Evolutionary conservation across 2,329 filamentous ascomycete genomes (phyloP).

Genomic region (Talaromyces verruculosus): DNA sequence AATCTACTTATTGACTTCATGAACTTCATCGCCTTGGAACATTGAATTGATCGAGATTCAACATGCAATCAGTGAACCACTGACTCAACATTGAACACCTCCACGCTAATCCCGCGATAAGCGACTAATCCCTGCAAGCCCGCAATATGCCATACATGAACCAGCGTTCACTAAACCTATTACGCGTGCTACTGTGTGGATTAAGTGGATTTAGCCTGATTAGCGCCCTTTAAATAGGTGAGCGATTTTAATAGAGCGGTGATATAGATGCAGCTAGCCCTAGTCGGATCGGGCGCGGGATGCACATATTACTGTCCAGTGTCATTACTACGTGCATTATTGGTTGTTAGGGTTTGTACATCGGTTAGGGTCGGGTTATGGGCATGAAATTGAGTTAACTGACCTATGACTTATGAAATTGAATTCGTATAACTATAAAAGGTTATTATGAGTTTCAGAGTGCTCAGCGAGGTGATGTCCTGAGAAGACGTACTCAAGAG

Average conservation of each 20-base stretch:
- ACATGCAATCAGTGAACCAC: neutral
- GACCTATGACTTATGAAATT: too few species aligned
- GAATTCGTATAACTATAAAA: neutral
- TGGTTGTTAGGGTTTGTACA: neutral
- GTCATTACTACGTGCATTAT: neutral
- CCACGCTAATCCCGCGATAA: constrained; percentile 9
- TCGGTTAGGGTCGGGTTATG: neutral
- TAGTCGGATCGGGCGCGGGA: neutral
- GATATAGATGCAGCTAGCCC: constrained; percentile 7
- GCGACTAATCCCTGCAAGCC: constrained; percentile 1
- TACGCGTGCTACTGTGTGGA: neutral
- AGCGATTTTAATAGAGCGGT: constrained; percentile 1
- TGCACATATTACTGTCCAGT: neutral
- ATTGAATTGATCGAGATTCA: neutral
- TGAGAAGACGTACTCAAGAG: too few species aligned
- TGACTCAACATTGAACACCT: neutral
- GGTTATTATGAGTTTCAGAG: neutral
- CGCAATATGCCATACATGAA: constrained; percentile 9
- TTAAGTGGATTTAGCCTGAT: neutral
- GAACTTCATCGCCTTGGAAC: neutral
- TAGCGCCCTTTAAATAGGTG: neutral
- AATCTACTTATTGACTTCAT: neutral
- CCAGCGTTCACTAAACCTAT: neutral
- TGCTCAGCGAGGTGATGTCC: too few species aligned
- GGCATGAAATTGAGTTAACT: too few species aligned